phyloP scores from a whole-genome alignment of 2,329 filamentous ascomycete species.

The Dactylellina drechsleri region DNA sequence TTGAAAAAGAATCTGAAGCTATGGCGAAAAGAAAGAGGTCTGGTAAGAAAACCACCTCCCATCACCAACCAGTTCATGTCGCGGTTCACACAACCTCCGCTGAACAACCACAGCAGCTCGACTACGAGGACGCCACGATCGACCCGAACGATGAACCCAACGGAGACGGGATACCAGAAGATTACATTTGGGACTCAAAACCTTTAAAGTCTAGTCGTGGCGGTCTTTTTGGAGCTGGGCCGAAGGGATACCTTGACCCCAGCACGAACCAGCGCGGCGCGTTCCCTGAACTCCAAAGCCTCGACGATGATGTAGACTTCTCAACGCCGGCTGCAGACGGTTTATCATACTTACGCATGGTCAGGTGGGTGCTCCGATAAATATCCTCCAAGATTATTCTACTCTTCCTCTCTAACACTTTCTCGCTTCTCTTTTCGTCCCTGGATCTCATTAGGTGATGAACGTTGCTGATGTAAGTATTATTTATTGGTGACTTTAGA shows the following conservation, averaged over 20 bases:
- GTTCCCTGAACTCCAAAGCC: constrained; percentile 56
- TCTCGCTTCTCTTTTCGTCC: constrained; percentile 25
- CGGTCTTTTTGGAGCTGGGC: constrained; percentile 39
- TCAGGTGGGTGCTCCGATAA: constrained; percentile 55
- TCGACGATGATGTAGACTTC: constrained; percentile 56
- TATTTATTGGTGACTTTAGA: constrained; percentile 51
- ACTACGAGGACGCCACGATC: constrained; percentile 24
- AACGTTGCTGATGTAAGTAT: constrained; percentile 53
- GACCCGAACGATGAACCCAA: constrained; percentile 12
- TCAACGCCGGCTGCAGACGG: constrained; percentile 57
- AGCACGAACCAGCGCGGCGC: constrained; percentile 58
- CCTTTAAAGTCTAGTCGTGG: constrained; percentile 40
- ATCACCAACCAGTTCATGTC: constrained; percentile 27
- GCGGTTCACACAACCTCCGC: constrained; percentile 29
- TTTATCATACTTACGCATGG: constrained; percentile 58
- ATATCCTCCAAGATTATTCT: constrained; percentile 6
- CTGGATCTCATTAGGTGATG: constrained; percentile 19
- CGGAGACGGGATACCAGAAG: constrained; percentile 17
- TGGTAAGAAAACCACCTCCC: constrained; percentile 53
- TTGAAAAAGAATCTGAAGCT: background rate
- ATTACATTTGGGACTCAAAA: constrained; percentile 48
- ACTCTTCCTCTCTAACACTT: constrained; percentile 18
- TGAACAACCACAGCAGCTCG: constrained; percentile 47
- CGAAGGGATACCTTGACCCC: constrained; percentile 57
- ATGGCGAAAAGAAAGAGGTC: constrained; percentile 54